Evolutionary conservation across 2,329 filamentous ascomycete genomes (phyloP).

Genomic region (Aspergillus transmontanensis): DNA sequence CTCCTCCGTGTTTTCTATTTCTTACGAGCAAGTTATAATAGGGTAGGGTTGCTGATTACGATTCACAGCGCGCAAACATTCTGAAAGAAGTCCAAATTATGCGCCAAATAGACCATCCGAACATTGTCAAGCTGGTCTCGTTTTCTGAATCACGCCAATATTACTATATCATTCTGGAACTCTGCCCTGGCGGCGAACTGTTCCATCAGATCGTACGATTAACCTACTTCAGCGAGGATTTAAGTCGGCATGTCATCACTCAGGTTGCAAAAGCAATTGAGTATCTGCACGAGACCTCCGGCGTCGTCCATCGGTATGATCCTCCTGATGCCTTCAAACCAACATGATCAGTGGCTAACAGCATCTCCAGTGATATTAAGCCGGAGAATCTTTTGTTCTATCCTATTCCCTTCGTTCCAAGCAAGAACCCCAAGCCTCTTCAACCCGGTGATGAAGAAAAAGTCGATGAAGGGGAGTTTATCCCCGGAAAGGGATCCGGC

Average conservation of each 20-base stretch:
- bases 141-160: constrained; percentile 93
- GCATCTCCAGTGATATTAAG: constrained; percentile 68
- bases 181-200: constrained; percentile 91
- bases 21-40: background rate
- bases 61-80: constrained; percentile 83
- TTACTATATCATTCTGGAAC: constrained; percentile 95
- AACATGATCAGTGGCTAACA: background rate
- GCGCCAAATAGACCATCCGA: constrained; percentile 93
- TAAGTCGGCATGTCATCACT: constrained; percentile 90
- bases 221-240: constrained; percentile 96
- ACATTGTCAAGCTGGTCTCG: constrained; percentile 90
- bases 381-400: constrained; percentile 96
- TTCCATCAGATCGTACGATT: constrained; percentile 98
- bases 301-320: constrained; percentile 92
- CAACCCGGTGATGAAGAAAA: constrained; percentile 95
- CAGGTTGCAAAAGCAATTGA: constrained; percentile 94
- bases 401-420: constrained; percentile 78
- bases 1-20: constrained; percentile 23
- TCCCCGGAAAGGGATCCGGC: constrained; percentile 76
- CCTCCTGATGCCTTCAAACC: background rate
- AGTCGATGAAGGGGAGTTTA: constrained; percentile 92
- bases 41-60: constrained; percentile 29
- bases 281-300: constrained; percentile 91
- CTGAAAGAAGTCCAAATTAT: constrained; percentile 99
- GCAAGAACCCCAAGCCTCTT: constrained; percentile 76